Base-by-base conservation (phyloP, 495 filamentous ascomycete species). In the Hapsidospora chrysogenum region DNA sequence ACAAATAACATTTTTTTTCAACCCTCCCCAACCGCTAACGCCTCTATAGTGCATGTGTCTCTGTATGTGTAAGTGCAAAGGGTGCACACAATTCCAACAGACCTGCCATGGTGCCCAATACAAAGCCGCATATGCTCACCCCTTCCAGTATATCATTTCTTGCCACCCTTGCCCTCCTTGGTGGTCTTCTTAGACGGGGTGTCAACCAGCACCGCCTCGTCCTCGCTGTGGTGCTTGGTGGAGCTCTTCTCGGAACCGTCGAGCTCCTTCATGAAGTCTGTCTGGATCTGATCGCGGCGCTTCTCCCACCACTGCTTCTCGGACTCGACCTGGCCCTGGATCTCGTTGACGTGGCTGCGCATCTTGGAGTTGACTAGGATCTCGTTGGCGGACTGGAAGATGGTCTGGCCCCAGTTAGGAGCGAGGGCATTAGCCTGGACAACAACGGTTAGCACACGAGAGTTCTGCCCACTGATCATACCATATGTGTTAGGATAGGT, bases 301-400 rank as follows among this genome's bases (percentile, higher is more conserved):
- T 85, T 86, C 60, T 81, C 75, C 89, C 89, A 97, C 85, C 84
- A 92, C 40, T 73, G 69, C 50, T 78, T 80, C 52, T 97, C 92
- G 19, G 68, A 56, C 9, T 60, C 63, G 0, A 72, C 57, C 42
- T 83, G 76, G 21, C 56, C 60, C 46, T 84, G 75, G 27, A 93
- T 87, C 42, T 81, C 72, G 4, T 81, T 76, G 8, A 97, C 66
- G 11, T 84, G 74, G 36, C 70, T 57, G 39, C 84, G 74, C 21
- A 97, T 60, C 9, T 69, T 58, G 15, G 63, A 68, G 58, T 96
- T 96, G 19, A 70, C 72, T 15, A 72, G 67, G 23, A 96, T 70
- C 55, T 95, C 85, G 50, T 74, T 66, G 27, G 89, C 92, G 16
- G 78, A 81, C 56, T 97, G 89, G 67, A 97, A 97, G 49, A 97